A percentile compares a stretch with the other conserved stretches of the same genome.
phyloP scores from a whole-genome alignment of 305 asterid genomes.

The Striga hermonthica region DNA sequence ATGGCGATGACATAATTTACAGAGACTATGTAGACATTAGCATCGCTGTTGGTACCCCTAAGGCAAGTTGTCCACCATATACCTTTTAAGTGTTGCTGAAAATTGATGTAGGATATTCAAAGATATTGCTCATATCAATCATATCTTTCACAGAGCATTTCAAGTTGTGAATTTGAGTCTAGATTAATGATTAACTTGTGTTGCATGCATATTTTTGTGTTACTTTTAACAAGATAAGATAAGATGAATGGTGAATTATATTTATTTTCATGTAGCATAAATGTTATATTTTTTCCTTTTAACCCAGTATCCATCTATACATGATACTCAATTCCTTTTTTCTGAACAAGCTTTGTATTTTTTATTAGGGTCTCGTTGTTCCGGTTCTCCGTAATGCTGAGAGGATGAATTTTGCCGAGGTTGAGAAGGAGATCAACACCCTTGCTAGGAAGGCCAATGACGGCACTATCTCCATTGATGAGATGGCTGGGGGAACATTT shows the following conservation, averaged over 20 bases:
- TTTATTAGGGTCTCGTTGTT: slow-evolving; percentile 87
- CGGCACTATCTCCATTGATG: slow-evolving; percentile 93
- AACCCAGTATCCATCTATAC: neutral
- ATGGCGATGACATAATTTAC: slow-evolving; percentile 95
- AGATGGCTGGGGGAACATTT: slow-evolving; percentile 98
- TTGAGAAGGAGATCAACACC: slow-evolving; percentile 79
- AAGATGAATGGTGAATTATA: too few relatives aligned
- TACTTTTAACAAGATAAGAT: too few relatives aligned
- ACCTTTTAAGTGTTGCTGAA: neutral
- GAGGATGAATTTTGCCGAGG: slow-evolving; percentile 88
- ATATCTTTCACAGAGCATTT: neutral
- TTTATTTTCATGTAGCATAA: too few relatives aligned
- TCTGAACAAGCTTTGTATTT: slow-evolving; percentile 23
- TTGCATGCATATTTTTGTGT: neutral
- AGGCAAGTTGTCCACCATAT: slow-evolving; percentile 45
- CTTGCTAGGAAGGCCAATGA: slow-evolving; percentile 87
- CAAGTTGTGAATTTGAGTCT: slow-evolving; percentile 20
- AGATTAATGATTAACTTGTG: slow-evolving; percentile 8
- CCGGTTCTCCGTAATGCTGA: slow-evolving; percentile 93
- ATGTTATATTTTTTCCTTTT: neutral
- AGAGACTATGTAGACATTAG: slow-evolving; percentile 94
- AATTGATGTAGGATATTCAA: neutral
- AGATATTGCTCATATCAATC: slow-evolving; percentile 9
- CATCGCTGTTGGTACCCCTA: slow-evolving; percentile 98
- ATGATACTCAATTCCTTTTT: neutral